These are phyloP conservation scores for Ophiostoma fasciatum DNA, from an alignment of 2,329 filamentous ascomycete species.

Conservation along the genomic window DNA sequence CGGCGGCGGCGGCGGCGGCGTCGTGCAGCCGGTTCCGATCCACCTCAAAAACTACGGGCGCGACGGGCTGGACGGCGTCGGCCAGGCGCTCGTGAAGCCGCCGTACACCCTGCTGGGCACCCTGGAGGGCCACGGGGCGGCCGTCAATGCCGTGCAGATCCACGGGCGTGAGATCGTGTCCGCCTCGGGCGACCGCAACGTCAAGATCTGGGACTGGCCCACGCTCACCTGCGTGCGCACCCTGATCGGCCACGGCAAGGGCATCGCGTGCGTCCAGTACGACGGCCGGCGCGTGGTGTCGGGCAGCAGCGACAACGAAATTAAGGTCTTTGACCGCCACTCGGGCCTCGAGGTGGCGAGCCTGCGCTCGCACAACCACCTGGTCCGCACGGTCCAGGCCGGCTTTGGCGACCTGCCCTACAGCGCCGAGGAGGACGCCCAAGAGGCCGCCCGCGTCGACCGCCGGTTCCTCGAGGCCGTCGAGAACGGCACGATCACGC, in stretches of 20 bases:
- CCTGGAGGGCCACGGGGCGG: slow-evolving; percentile 72
- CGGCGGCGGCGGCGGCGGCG: slow-evolving; percentile 9
- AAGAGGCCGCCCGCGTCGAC: slow-evolving; percentile 60
- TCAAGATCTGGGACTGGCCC: slow-evolving; percentile 90
- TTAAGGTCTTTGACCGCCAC: slow-evolving; percentile 82
- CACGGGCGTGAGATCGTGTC: slow-evolving; percentile 77
- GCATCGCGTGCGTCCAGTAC: slow-evolving; percentile 95
- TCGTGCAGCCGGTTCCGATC: slow-evolving; percentile 40
- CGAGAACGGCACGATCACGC: slow-evolving; percentile 33
- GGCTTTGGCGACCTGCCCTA: slow-evolving; percentile 82
- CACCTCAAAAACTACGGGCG: slow-evolving; percentile 40
- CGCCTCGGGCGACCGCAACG: slow-evolving; percentile 81
- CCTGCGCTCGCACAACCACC: slow-evolving; percentile 62
- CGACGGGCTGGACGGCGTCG: slow-evolving; percentile 27
- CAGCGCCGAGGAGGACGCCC: slow-evolving; percentile 57
- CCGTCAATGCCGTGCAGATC: slow-evolving; percentile 93
- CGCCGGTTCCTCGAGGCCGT: slow-evolving; percentile 51
- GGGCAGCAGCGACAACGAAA: slow-evolving; percentile 89
- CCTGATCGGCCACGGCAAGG: slow-evolving; percentile 77
- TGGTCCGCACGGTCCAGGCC: slow-evolving; percentile 90
- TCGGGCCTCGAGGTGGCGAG: slow-evolving; percentile 83
- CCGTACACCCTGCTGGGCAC: slow-evolving; percentile 66
- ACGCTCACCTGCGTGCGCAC: slow-evolving; percentile 63
- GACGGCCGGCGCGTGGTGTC: slow-evolving; percentile 88
- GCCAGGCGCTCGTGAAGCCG: slow-evolving; percentile 38